Base-by-base conservation (phyloP, 140 eudicot species). In the Cichorium intybus region DNA sequence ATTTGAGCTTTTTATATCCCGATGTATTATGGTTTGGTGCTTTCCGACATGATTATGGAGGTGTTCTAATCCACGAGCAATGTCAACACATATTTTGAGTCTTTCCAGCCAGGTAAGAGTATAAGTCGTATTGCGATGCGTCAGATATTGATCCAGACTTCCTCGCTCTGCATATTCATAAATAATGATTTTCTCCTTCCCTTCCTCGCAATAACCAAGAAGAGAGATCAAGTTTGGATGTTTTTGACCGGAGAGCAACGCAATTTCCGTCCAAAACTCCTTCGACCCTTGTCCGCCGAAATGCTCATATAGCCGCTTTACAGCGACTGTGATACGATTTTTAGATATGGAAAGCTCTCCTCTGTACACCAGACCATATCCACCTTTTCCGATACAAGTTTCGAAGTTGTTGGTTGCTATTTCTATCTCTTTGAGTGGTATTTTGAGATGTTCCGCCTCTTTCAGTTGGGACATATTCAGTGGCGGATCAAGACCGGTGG, bases 51-150 rank as follows among this genome's bases (percentile, higher is more conserved):
- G 62, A 37, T 41, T 48, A 15, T 70, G 76, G 24, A 70, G 60
- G 47, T 70, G 76, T 10, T 70, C 61, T 14, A 70, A 21, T 16
- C 76, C 76, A 22, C 60, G 33, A 10, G 76, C 76, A 43, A 62
- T 39, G 31, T 48, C 62, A n/a, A 60, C 21, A 8, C 76, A 48
- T 45, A 70, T 60, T 21, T 24, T 21, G 55, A 60, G 67, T 37
- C 69, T 31, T 12, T 48, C 57, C 11, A 21, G 23, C 76, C 76
- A 70, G 0, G 76, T 46, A 35, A 70, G 67, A 47, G 9, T 21
- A 14, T 18, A 1, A 26, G 6, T 29, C 23, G 34, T 33, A 16
- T 53, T 34, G n/a, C 2, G 10, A 51, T 33, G 59, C 50, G 11
- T 56, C 41, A 71, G 10, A 11, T 71, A 60, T 12, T 60, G 23